These are phyloP conservation scores for Silene latifolia DNA, from an alignment of 148 eudicot species.

Conservation along the genomic window DNA sequence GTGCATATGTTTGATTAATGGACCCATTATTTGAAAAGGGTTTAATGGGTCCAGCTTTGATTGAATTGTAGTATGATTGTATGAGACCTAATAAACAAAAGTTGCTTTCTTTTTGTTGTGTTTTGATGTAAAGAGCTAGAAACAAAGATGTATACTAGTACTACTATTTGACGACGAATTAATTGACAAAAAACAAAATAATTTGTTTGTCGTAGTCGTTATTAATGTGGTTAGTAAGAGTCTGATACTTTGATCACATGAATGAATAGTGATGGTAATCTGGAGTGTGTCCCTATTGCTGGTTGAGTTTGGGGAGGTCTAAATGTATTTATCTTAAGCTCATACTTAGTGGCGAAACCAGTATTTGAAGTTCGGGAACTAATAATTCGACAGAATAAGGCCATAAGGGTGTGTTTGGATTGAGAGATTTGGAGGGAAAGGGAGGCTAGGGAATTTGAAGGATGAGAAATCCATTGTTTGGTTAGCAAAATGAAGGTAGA, in stretches of 20 bases:
- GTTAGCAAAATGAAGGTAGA: too few relatives aligned
- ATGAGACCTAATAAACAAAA: constrained; percentile 15
- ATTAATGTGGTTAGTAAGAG: neutral
- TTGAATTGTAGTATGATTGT: constrained; percentile 13
- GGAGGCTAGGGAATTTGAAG: too few relatives aligned
- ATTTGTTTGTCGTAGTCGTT: neutral
- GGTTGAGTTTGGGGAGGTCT: neutral
- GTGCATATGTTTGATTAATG: neutral
- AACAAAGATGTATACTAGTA: neutral
- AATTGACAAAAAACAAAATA: neutral
- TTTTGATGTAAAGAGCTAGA: constrained; percentile 2
- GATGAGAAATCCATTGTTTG: too few relatives aligned
- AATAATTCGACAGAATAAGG: too few relatives aligned
- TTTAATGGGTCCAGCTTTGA: constrained; percentile 10
- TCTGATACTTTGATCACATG: neutral
- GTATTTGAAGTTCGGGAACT: too few relatives aligned
- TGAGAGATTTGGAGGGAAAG: too few relatives aligned
- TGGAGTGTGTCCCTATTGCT: neutral
- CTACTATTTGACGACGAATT: neutral
- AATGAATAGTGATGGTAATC: neutral
- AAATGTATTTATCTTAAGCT: neutral
- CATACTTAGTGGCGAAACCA: too few relatives aligned
- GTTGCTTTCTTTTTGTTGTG: constrained; percentile 16
- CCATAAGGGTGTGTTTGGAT: too few relatives aligned
- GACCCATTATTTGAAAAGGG: neutral